A percentile compares a stretch with the other conserved stretches of the same genome.
Evolutionary conservation across 805 yeast species (phyloP).

Genomic region (Jamesozyma hellenica): DNA sequence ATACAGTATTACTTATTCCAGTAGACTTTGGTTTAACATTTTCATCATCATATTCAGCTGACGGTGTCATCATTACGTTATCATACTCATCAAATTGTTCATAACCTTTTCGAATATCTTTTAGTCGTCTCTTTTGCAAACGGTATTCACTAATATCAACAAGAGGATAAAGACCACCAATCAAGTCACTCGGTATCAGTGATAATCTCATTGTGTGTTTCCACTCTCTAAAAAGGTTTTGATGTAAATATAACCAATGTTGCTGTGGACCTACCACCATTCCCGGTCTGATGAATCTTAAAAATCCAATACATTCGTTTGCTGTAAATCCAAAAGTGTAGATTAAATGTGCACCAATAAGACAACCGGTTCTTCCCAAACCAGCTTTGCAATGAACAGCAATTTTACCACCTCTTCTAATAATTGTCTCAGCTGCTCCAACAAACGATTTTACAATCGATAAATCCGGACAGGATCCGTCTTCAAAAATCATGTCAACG

Average conservation of each 20-base stretch:
- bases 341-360: slow-evolving; percentile 91
- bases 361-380: slow-evolving; percentile 91
- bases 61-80: slow-evolving; percentile 19
- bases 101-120: slow-evolving; percentile 6
- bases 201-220: slow-evolving; percentile 74
- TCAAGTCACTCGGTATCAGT: slow-evolving; percentile 49
- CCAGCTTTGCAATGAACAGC: slow-evolving; percentile 99
- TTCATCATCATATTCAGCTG: slow-evolving; percentile 11
- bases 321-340: slow-evolving; percentile 96
- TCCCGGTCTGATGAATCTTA: slow-evolving; percentile 94
- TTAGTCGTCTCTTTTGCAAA: slow-evolving; percentile 34
- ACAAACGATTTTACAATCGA: slow-evolving; percentile 82
- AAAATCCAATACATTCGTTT: slow-evolving; percentile 86
- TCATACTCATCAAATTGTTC: slow-evolving; percentile 16
- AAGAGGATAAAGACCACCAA: slow-evolving; percentile 57
- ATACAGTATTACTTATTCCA: background rate
- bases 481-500: slow-evolving; percentile 91
- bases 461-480: slow-evolving; percentile 94
- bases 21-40: background rate
- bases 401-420: slow-evolving; percentile 74
- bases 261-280: slow-evolving; percentile 99
- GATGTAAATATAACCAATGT: slow-evolving; percentile 94
- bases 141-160: slow-evolving; percentile 52
- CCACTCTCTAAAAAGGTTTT: slow-evolving; percentile 93
- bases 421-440: slow-evolving; percentile 87